A percentile compares a stretch with the other conserved stretches of the same genome.
These are phyloP conservation scores for Spergularia azorica DNA, from an alignment of 179 eudicot species.

Conservation along the genomic window DNA sequence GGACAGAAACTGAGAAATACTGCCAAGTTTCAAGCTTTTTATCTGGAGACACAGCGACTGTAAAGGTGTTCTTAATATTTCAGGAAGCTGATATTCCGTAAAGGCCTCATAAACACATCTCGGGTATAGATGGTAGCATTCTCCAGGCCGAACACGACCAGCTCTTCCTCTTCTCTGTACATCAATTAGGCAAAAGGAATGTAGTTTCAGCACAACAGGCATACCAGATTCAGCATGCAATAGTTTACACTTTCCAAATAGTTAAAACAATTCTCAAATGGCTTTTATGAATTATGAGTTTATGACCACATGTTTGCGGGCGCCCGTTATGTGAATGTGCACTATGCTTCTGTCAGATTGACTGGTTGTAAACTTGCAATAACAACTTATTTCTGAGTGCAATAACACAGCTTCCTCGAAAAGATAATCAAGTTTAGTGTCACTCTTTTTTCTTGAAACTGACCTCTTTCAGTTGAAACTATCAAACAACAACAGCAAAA, in stretches of 20 bases:
- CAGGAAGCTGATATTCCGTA: conserved; percentile 95
- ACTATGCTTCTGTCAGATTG: not conserved
- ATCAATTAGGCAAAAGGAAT: not conserved
- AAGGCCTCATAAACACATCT: conserved; percentile 91
- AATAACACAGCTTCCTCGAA: not conserved
- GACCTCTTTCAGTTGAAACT: not conserved
- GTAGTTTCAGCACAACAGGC: conserved; percentile 1
- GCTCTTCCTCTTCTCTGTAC: conserved; percentile 91
- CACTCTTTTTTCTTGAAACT: not conserved
- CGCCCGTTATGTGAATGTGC: not conserved
- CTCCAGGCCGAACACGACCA: conserved; percentile 98
- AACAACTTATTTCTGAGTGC: not conserved
- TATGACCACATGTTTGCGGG: not conserved
- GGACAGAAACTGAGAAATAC: conserved; percentile 87
- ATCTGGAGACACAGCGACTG: conserved; percentile 97
- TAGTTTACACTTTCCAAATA: not conserved
- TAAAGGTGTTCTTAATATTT: conserved; percentile 86
- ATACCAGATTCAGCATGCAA: conserved; percentile 3
- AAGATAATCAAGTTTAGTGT: not conserved
- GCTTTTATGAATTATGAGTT: not conserved
- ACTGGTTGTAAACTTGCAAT: not conserved
- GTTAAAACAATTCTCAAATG: not conserved
- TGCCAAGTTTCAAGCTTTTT: conserved; percentile 84
- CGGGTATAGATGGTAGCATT: conserved; percentile 93
- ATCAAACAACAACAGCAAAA: not conserved